Evolutionary conservation across 768 basidiomycete species (phyloP), one percentile per base, ranked within the genome.

Genomic region (Rubroboletus satanas): DNA sequence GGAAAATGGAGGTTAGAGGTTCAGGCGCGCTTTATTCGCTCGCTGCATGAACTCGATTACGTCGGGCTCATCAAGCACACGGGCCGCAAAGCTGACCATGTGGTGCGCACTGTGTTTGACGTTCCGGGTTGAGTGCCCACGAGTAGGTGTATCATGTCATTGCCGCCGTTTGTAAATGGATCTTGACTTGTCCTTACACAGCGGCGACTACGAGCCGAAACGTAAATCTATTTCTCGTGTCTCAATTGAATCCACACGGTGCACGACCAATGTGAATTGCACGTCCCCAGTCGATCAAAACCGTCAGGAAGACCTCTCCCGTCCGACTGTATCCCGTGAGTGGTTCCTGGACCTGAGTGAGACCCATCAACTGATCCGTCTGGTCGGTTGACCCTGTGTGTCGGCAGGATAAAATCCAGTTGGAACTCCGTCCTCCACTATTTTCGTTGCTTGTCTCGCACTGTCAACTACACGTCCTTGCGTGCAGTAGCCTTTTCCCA

Each of bases 1-100:
- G 84, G 81, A 58, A 73, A 74, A 59, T 85, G 83, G 85, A 78
- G 76, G 59, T 52, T 81, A 52, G 80, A 88, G 56, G 78, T 84
- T 15, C 90, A 92, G 64, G 88, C 87, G 39, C 76, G 90, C 18
- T 93, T 93, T 66, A 79, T 91, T 49, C 81, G 87, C 17, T 83
- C 88, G 11, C 64, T 93, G 66, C 91, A 93, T 55, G 90, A 92
- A 62, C 77, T 93, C 38, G 90, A 93, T 64, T 85, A 83, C 62
- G 70, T 92, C 35, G 91, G 91, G 8, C 81, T 93, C 63, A 73
- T 92, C 64, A 88, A 88, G 65, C 89, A 89, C 57, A 90, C 87
- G 0, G 82, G 85, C 42, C 76, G 89, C 51, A 92, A 89, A 69
- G 79, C 77, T 8, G 91, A 91, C 62, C 90, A 90, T 72, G 82